Base-by-base conservation (phyloP, 225 moss, liverwort and hornwort genomes). In the Anthoceros angustus region DNA sequence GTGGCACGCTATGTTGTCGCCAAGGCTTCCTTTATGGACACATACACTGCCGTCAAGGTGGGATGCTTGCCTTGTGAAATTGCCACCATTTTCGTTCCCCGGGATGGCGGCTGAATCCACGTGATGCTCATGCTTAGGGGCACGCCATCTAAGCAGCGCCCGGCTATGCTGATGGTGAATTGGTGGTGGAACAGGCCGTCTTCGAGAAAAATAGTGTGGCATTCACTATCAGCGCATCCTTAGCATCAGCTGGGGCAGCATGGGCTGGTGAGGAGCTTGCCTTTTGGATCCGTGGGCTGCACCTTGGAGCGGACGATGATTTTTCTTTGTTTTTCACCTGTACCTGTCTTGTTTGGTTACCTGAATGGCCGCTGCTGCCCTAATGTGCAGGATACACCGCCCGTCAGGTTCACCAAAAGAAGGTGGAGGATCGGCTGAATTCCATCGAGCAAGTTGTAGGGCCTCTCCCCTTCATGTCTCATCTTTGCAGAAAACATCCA, bases 201-300 rank as follows among this genome's bases (percentile, higher is more conserved):
- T 80, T 80, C 67, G 80, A 80, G 70, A 80, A 77, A 42, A 74
- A 80, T 65, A 80, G 77, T 72, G 80, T 80, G 63, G 80, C 77
- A 15, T 80, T 80, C 66, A 80, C 80, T 20, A 80, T 77, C 62
- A 77, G 72, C 74, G 78, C 78, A 21, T 78, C 78, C 63, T 43
- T 80, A 68, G 77, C 77, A 50, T 80, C 80, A 39, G 80, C 80
- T 61, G 80, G 77, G 65, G 80, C 80, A 70, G 80, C 80, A 10
- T 80, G 80, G 80, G 80, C 80, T 67, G 80, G 80, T 80, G 41
- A 66, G 66, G 32, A 32, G 32, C 32, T 32, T 32, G 32, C 32
- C 23, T 63, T 5, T 25, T 25, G 24, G 1, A 32, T 32, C 32
- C 32, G 32, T 32, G 32, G 32, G 1, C 32, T 32, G 1, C 32